These are phyloP conservation scores for Perkinsus marinus DNA, from an alignment of 169 alveolate species.

Conservation along the genomic window DNA sequence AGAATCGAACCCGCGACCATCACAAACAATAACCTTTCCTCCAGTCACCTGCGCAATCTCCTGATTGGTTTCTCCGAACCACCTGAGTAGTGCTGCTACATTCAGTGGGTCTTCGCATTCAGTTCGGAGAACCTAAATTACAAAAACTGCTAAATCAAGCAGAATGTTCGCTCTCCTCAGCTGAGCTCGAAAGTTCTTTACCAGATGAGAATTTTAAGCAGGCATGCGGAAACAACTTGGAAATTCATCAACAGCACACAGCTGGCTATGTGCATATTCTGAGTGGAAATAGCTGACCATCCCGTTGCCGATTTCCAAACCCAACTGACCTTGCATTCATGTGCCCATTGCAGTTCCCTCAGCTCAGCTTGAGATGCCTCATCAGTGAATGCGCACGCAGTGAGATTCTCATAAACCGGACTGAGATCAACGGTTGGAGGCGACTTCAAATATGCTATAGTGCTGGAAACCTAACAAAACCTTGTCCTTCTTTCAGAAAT, in stretches of 20 bases:
- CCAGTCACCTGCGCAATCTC: neutral
- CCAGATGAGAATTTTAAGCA: no score
- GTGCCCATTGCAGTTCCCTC: neutral
- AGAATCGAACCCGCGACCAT: no score
- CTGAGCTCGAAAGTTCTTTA: no score
- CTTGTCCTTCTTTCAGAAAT: no score
- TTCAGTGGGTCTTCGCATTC: neutral
- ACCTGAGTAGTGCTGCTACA: neutral
- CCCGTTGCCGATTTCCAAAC: no score
- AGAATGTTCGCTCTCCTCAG: no score
- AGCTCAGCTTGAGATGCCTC: neutral
- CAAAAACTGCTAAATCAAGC: no score
- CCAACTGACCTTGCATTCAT: neutral
- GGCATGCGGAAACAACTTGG: no score
- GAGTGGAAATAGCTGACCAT: no score
- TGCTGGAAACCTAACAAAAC: neutral
- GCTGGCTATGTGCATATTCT: no score
- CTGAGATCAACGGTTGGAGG: neutral
- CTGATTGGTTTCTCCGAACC: neutral
- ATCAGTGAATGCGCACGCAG: neutral
- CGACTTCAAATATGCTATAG: neutral
- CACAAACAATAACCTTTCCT: neutral
- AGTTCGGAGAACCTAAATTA: no score
- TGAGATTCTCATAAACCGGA: neutral
- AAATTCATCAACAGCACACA: no score